phyloP scores from a whole-genome alignment of 768 basidiomycete species.

The Vishniacozyma victoriae region DNA sequence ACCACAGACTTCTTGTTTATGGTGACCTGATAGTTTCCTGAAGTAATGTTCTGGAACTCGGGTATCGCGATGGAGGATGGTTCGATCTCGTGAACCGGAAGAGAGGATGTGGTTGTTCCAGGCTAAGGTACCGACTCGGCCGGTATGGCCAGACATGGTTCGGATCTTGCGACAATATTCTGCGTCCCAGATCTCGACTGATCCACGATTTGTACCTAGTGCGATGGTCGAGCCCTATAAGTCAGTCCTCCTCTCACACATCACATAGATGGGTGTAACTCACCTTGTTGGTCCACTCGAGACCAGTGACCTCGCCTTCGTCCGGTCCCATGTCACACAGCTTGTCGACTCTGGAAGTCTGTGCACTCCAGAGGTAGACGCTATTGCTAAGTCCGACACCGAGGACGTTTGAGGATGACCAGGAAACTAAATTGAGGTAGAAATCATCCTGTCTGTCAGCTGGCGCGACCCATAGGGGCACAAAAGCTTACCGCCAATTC shows the following conservation, averaged over 20 bases:
- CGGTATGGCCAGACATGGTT: constrained; percentile 78
- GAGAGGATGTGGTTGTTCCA: constrained; percentile 87
- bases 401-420: constrained; percentile 90
- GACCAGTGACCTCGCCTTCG: constrained; percentile 59
- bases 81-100: constrained; percentile 84
- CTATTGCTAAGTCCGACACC: constrained; percentile 86
- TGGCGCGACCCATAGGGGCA: not conserved
- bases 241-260: not conserved
- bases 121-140: constrained; percentile 86
- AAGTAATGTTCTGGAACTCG: constrained; percentile 65
- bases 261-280: constrained; percentile 11
- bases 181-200: constrained; percentile 90
- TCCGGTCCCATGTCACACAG: constrained; percentile 64
- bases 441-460: constrained; percentile 66
- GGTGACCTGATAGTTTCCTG: constrained; percentile 53
- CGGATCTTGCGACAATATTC: constrained; percentile 66
- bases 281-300: constrained; percentile 84
- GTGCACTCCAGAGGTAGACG: constrained; percentile 96
- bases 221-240: constrained; percentile 73
- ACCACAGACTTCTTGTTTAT: constrained; percentile 89
- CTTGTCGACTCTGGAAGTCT: constrained; percentile 85
- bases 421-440: constrained; percentile 95
- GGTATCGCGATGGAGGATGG: constrained; percentile 87
- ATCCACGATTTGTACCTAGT: constrained; percentile 82
- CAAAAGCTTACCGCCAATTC: constrained; percentile 62